Evolutionary conservation across 2,329 filamentous ascomycete genomes (phyloP), one percentile per base, ranked within the genome.

Genomic region (Colletotrichum siamense): DNA sequence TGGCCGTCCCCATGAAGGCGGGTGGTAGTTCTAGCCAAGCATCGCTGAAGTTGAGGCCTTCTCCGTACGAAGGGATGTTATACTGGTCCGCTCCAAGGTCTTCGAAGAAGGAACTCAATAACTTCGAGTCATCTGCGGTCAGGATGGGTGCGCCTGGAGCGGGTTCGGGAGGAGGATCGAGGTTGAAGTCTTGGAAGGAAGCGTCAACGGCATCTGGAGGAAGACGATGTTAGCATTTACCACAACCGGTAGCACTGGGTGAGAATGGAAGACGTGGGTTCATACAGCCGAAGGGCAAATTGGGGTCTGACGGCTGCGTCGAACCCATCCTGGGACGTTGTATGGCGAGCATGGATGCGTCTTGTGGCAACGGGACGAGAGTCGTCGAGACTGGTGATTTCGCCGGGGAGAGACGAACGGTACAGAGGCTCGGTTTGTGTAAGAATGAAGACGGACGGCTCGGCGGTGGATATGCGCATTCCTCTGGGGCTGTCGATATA

Each of bases 271-370:
- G 39, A 62, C 59, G 22, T 52, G 69, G 57, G 68, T 63, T 90
- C 92, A 80, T 89, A 94, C 93, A 94, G 81, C 93, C 93, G 88
- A 94, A 94, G 49, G 91, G 91, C 82, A 91, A 86, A 78, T 90
- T 87, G 73, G 88, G 85, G 80, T 91, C 88, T 80, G 89, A 86
- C 83, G 88, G 88, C 85, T 89, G 89, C 85, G 87, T 88, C 85
- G 90, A 90, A 89, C 87, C 89, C 91, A 92, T 92, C 83, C 86
- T 90, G 83, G 87, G 88, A 87, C 84, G 87, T 82, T 89, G 88
- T 85, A 90, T 83, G 80, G 87, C 89, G 81, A 91, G 89, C 90
- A 92, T 92, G 87, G 84, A 85, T 87, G 86, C 88, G 86, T 83
- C 80, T 81, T 81, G 75, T 76, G 71, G 64, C 64, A 62, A 74